Conservation (phyloP, 2,329 filamentous ascomycete genomes). For the Colletotrichum navitas region DNA sequence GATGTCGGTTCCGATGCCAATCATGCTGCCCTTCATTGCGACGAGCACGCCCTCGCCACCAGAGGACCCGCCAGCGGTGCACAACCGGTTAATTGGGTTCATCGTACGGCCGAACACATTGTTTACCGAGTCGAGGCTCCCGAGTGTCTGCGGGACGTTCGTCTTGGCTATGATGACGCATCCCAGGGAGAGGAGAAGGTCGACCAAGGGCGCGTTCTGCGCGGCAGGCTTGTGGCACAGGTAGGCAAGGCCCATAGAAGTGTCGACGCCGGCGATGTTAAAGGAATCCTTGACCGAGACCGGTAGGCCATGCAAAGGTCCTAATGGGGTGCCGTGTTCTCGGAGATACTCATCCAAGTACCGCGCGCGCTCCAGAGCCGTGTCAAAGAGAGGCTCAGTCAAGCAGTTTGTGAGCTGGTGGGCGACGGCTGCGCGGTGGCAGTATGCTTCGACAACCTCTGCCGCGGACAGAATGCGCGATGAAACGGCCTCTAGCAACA, state of each 20-base stretch:
- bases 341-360: conserved; percentile 61
- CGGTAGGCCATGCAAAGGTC: conserved; percentile 73
- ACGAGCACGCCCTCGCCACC: conserved; percentile 37
- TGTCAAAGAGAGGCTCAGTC: conserved; percentile 64
- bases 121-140: conserved; percentile 41
- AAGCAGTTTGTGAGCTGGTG: conserved; percentile 69
- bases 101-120: conserved; percentile 38
- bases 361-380: conserved; percentile 61
- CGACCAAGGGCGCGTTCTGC: conserved; percentile 48
- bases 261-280: conserved; percentile 60
- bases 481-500: conserved; percentile 13
- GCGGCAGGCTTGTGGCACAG: conserved; percentile 50
- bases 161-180: conserved; percentile 44
- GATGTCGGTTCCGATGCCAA: conserved; percentile 35
- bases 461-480: conserved; percentile 4
- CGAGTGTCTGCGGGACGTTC: conserved; percentile 48
- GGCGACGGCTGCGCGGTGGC: conserved; percentile 53
- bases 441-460: conserved; percentile 27
- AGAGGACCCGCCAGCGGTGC: conserved; percentile 34
- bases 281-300: conserved; percentile 64
- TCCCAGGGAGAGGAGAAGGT: conserved; percentile 49
- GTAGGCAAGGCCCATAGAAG: conserved; percentile 53
- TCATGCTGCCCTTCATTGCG: conserved; percentile 30
- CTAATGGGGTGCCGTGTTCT: conserved; percentile 58
- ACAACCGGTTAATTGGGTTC: conserved; percentile 36